Conservation (phyloP, 208 protist genomes). For the Lotmaria passim region DNA sequence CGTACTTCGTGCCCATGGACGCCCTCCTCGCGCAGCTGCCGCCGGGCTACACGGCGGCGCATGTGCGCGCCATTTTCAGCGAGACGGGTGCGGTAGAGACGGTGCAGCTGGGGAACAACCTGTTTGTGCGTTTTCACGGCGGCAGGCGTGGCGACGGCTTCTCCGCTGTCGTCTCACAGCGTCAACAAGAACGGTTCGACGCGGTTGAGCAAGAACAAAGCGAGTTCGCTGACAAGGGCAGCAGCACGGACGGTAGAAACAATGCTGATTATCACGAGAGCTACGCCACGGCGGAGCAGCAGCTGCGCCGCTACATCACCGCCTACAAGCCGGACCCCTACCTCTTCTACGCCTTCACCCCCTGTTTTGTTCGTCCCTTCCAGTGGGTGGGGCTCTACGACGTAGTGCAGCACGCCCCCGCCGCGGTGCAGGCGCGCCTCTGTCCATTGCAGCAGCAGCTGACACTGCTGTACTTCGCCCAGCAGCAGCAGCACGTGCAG, state of each 20-base stretch:
- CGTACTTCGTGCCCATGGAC: conserved; percentile 61
- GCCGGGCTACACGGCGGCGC: conserved; percentile 51
- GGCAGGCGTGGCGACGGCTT: conserved; percentile 33
- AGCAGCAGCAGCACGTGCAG: conserved; percentile 62
- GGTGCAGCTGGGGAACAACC: conserved; percentile 8
- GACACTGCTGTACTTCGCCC: conserved; percentile 67
- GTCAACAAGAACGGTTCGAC: neutral
- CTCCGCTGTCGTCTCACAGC: neutral
- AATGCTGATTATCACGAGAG: neutral
- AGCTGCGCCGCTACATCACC: conserved; percentile 29
- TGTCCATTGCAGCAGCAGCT: conserved; percentile 34
- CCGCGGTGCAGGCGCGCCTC: conserved; percentile 29
- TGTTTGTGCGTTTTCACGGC: conserved; percentile 52
- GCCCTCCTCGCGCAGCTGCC: conserved; percentile 48
- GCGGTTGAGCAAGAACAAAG: neutral
- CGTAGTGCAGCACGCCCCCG: conserved; percentile 35
- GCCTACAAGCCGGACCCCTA: conserved; percentile 49
- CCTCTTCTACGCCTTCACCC: conserved; percentile 38
- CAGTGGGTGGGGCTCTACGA: conserved; percentile 45
- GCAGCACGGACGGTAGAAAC: neutral
- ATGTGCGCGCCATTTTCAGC: conserved; percentile 47
- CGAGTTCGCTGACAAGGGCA: neutral
- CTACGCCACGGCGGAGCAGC: neutral
- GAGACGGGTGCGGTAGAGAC: conserved; percentile 32
- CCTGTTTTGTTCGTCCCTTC: conserved; percentile 10